Conservation (phyloP, 1,284 basidiomycete genomes). For the Quambalaria eucalypti region DNA sequence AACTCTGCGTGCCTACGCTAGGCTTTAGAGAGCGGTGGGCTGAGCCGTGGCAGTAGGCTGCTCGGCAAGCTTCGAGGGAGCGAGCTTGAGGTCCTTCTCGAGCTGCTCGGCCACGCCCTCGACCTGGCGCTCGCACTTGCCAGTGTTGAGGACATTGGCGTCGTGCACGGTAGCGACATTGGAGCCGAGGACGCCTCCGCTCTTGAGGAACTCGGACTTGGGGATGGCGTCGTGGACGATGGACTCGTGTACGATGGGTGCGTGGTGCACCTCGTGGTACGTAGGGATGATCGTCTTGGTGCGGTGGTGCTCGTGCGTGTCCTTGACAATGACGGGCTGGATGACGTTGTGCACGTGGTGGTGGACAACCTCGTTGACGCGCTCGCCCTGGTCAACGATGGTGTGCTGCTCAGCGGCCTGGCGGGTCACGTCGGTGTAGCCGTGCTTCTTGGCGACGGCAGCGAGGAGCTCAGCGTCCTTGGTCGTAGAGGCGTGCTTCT, state of each 20-base stretch:
- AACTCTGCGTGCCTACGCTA: too few relatives aligned
- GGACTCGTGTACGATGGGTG: slow-evolving; percentile 44
- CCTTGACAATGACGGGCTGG: slow-evolving; percentile 45
- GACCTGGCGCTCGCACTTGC: slow-evolving; percentile 33
- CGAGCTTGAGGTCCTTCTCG: slow-evolving; percentile 20
- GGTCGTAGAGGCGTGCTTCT: slow-evolving; percentile 43
- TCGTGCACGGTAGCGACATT: slow-evolving; percentile 19
- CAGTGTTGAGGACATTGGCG: slow-evolving; percentile 34
- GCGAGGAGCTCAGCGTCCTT: slow-evolving; percentile 44
- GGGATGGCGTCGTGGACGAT: slow-evolving; percentile 36
- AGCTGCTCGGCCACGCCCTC: slow-evolving; percentile 35
- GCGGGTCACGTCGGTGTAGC: slow-evolving; percentile 21
- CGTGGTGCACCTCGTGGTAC: slow-evolving; percentile 38
- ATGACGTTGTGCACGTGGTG: slow-evolving; percentile 48
- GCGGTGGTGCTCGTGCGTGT: slow-evolving; percentile 45
- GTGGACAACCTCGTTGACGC: slow-evolving; percentile 39
- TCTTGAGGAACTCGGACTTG: slow-evolving; percentile 38
- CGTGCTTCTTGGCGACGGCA: slow-evolving; percentile 33
- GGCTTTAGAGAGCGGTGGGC: too few relatives aligned
- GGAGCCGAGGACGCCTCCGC: slow-evolving; percentile 33
- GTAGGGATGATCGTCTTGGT: slow-evolving; percentile 42
- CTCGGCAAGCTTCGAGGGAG: too few relatives aligned
- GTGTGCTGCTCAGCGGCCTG: slow-evolving; percentile 29
- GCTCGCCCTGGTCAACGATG: slow-evolving; percentile 46
- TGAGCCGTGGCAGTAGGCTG: too few relatives aligned